phyloP scores from a whole-genome alignment of 371 early-diverging fungal species.

The Paramicrosporidium saccamoebae region DNA sequence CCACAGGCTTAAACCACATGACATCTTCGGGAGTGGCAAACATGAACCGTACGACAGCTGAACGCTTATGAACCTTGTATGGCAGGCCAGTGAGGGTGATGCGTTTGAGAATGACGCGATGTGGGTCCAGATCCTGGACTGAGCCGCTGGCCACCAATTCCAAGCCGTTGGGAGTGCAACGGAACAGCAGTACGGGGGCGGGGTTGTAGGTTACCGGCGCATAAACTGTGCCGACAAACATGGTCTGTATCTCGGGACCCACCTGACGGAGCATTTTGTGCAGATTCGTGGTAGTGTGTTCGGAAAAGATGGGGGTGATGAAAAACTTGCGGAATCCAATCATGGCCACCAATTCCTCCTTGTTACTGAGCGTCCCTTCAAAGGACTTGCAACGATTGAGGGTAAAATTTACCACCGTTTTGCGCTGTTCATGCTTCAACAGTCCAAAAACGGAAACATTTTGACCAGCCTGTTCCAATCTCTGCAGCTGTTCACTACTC shows the following conservation, averaged over 20 bases:
- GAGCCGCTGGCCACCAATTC: conserved; percentile 35
- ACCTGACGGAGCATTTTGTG: conserved; percentile 76
- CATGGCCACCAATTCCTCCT: conserved; percentile 51
- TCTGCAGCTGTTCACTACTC: too few species aligned
- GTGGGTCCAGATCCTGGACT: conserved; percentile 30
- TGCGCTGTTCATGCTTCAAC: conserved; percentile 70
- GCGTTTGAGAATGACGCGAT: conserved; percentile 67
- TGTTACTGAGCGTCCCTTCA: conserved; percentile 27
- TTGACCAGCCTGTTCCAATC: too few species aligned
- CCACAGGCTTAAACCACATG: conserved; percentile 69
- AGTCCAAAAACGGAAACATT: conserved; percentile 47
- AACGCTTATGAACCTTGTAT: conserved; percentile 57
- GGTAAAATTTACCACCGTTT: conserved; percentile 42
- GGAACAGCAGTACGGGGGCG: conserved; percentile 29
- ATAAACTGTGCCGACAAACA: conserved; percentile 53
- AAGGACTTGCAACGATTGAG: conserved; percentile 29
- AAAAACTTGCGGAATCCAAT: conserved; percentile 56
- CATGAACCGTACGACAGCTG: conserved; percentile 81
- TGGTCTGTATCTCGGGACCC: conserved; percentile 18
- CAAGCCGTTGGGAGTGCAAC: not conserved
- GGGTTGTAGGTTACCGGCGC: conserved; percentile 59
- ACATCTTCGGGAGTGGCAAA: conserved; percentile 75
- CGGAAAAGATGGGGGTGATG: conserved; percentile 50
- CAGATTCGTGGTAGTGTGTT: conserved; percentile 58
- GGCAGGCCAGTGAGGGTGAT: conserved; percentile 77